phyloP scores from a whole-genome alignment of 2,329 filamentous ascomycete genomes.

The Botrytis galanthina region DNA sequence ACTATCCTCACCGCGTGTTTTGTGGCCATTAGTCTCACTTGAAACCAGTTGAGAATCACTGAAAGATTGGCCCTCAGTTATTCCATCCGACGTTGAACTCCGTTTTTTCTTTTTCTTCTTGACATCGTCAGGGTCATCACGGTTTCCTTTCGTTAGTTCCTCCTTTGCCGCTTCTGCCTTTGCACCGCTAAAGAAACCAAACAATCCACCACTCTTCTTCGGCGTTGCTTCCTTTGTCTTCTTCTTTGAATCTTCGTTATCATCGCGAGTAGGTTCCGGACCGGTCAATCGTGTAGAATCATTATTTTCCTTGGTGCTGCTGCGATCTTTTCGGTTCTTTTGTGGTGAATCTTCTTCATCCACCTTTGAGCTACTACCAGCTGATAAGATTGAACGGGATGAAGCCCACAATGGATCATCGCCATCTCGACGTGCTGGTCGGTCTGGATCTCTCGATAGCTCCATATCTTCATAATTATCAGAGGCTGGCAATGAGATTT shows the following conservation, averaged over 20 bases:
- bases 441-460: constrained; percentile 36
- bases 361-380: constrained; percentile 36
- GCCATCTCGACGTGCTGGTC: constrained; percentile 38
- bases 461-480: constrained; percentile 39
- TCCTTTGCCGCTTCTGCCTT: constrained; percentile 35
- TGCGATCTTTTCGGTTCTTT: constrained; percentile 39
- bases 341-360: constrained; percentile 35
- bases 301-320: constrained; percentile 45
- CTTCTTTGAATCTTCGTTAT: constrained; percentile 42
- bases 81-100: constrained; percentile 34
- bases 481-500: constrained; percentile 35
- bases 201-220: constrained; percentile 46
- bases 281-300: constrained; percentile 49
- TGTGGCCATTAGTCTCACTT: constrained; percentile 28
- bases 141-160: constrained; percentile 30
- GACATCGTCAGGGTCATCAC: constrained; percentile 34
- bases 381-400: constrained; percentile 49
- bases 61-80: constrained; percentile 29
- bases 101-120: constrained; percentile 38
- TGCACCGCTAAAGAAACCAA: constrained; percentile 42
- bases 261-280: constrained; percentile 43
- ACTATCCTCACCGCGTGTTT: constrained; percentile 28
- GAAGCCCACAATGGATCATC: constrained; percentile 44
- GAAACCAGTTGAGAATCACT: constrained; percentile 30
- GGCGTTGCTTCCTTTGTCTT: constrained; percentile 40